Conservation (phyloP, 2,329 filamentous ascomycete species). For the Aspergillus flavus region DNA sequence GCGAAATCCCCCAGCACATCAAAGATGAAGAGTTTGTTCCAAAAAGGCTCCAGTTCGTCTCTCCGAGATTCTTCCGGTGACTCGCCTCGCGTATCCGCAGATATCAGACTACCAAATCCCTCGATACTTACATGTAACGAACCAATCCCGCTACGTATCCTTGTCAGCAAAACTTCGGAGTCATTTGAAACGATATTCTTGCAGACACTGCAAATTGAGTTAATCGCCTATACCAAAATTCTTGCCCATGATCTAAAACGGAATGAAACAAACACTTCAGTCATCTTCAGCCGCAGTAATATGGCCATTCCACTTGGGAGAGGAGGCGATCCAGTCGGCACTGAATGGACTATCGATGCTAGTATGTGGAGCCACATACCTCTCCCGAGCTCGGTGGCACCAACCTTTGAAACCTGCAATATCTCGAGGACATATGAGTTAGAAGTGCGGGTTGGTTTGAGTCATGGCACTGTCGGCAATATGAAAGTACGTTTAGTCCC, state of each 20-base stretch:
- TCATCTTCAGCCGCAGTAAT: conserved; percentile 71
- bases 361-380: conserved; percentile 71
- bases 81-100: conserved; percentile 68
- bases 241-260: conserved; percentile 74
- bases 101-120: conserved; percentile 84
- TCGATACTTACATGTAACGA: conserved; percentile 88
- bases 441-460: conserved; percentile 77
- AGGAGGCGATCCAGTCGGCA: conserved; percentile 59
- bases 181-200: conserved; percentile 72
- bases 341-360: conserved; percentile 70
- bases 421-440: conserved; percentile 79
- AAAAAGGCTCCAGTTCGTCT: conserved; percentile 37
- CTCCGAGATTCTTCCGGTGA: conserved; percentile 36
- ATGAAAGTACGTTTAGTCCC: conserved; percentile 47
- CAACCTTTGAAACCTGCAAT: conserved; percentile 87
- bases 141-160: conserved; percentile 75
- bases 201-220: conserved; percentile 75
- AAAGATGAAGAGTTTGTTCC: conserved; percentile 65
- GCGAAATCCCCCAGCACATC: conserved; percentile 35
- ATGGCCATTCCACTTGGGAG: conserved; percentile 71
- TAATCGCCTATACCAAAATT: conserved; percentile 78
- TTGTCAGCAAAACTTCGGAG: conserved; percentile 74
- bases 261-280: conserved; percentile 72
- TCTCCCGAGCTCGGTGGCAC: conserved; percentile 83
- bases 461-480: conserved; percentile 65